Percentiles rank a stretch among this genome's conserved stretches.
Evolutionary conservation across 1,139 yeast species (phyloP).

Genomic region (Saccharomycopsis hybrid): DNA sequence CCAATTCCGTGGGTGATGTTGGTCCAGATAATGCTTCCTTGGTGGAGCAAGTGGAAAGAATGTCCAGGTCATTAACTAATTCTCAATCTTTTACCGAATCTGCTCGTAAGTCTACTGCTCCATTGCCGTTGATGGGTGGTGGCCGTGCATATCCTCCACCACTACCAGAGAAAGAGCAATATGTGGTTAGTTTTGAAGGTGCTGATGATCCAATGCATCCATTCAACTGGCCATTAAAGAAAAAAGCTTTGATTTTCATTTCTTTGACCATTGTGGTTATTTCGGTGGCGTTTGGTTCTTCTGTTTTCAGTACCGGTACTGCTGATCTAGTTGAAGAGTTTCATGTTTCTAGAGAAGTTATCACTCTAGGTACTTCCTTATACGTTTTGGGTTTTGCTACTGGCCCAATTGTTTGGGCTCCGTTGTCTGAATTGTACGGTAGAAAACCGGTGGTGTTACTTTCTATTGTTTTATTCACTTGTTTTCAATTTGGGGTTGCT

Average conservation of each 20-base stretch:
- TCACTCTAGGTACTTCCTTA: conserved; percentile 60
- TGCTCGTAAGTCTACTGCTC: conserved; percentile 26
- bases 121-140: conserved; percentile 50
- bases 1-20: conserved; percentile 10
- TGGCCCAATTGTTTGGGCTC: conserved; percentile 80
- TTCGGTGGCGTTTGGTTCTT: conserved; percentile 53
- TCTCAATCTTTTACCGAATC: conserved; percentile 18
- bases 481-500: conserved; percentile 67
- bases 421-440: conserved; percentile 70
- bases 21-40: conserved; percentile 12
- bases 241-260: conserved; percentile 36
- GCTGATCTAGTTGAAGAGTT: conserved; percentile 36
- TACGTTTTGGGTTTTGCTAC: conserved; percentile 78
- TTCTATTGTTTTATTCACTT: conserved; percentile 48
- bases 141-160: conserved; percentile 47
- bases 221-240: conserved; percentile 47
- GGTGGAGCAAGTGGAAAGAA: conserved; percentile 9
- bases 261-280: conserved; percentile 40
- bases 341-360: conserved; percentile 49
- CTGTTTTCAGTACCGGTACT: conserved; percentile 53
- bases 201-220: conserved; percentile 57
- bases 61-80: conserved; percentile 15
- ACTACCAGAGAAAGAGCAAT: conserved; percentile 44
- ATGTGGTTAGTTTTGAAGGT: conserved; percentile 54
- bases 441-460: conserved; percentile 51